Evolutionary conservation across 83 land plant species (phyloP), one percentile per base, ranked within the genome.

Genomic region (Diphasiastrum complanatum): DNA sequence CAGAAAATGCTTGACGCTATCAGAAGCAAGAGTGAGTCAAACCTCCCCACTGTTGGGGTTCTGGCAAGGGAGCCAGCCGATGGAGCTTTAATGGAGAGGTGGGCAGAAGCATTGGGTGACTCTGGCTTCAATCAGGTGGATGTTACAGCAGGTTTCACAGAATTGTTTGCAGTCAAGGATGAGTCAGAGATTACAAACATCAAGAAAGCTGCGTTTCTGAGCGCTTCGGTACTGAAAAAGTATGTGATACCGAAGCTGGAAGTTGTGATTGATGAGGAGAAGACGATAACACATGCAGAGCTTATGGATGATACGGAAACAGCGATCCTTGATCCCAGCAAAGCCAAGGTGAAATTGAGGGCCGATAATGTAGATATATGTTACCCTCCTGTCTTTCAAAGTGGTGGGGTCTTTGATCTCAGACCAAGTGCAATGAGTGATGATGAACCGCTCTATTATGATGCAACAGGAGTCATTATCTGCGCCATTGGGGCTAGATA

Each of bases 271-370:
- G 99, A 93, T 62, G 97, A 93, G 63, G 99, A 93, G 68, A 83
- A 84, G 73, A 81, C 74, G 69, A 79, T 93, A 5, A 72, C 89
- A 12, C 99, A 93, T 75, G 74, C 92, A 0, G 57, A 84, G 41
- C 66, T 93, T 47, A 93, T 93, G 99, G 93, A 93, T 47, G 84
- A 80, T 10, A 84, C 99, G 3, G 97, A 89, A 67, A 81, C 83
- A 63, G 85, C 82, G 10, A 84, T 93, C 11, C 66, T 81, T 22
- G 84, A 93, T 45, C 97, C 99, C 0, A 37, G 69, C 2, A 86
- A 71, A 65, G 68, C 72, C 46, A 80, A 80, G 45, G 84, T 82
- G n/a, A 93, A 80, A 51, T 56, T 89, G 54, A 89, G 75, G 81
- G 67, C 92, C 11, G 96, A 89, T 36, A 82, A 86, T 75, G 88